Evolutionary conservation across 768 basidiomycete genomes (phyloP).

Genomic region (Kwoniella mangroviensis): DNA sequence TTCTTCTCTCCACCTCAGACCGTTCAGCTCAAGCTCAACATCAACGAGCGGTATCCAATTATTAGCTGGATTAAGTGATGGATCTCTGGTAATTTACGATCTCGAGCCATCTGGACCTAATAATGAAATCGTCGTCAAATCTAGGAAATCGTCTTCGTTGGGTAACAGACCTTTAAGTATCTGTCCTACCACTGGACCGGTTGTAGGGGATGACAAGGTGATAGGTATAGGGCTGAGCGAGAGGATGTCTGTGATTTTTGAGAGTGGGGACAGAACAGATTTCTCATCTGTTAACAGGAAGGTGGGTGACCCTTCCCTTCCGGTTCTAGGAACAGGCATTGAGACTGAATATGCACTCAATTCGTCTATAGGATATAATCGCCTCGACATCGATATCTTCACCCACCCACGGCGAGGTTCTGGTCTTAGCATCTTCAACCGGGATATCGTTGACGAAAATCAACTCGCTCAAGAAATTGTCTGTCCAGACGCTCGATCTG

Average conservation of each 20-base stretch:
- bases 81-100: slow-evolving; percentile 45
- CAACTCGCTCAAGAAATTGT: slow-evolving; percentile 52
- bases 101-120: slow-evolving; percentile 23
- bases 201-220: slow-evolving; percentile 32
- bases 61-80: slow-evolving; percentile 53
- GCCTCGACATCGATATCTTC: slow-evolving; percentile 35
- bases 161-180: slow-evolving; percentile 47
- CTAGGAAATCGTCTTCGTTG: slow-evolving; percentile 40
- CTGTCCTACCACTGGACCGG: slow-evolving; percentile 12
- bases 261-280: slow-evolving; percentile 48
- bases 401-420: slow-evolving; percentile 32
- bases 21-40: slow-evolving; percentile 2
- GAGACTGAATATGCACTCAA: no score
- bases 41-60: slow-evolving; percentile 34
- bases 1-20: slow-evolving; percentile 29
- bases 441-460: slow-evolving; percentile 42
- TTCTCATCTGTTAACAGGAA: slow-evolving; percentile 47
- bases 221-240: slow-evolving; percentile 47
- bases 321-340: no score
- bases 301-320: slow-evolving; percentile 28
- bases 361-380: slow-evolving; percentile 33
- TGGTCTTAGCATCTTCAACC: slow-evolving; percentile 34
- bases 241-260: slow-evolving; percentile 49
- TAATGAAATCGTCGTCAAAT: slow-evolving; percentile 22
- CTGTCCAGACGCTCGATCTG: slow-evolving; percentile 51